Percentiles rank a stretch among this genome's conserved stretches.
Conservation (phyloP, 306 rosid genomes). For the Ormosia semicastrata region DNA sequence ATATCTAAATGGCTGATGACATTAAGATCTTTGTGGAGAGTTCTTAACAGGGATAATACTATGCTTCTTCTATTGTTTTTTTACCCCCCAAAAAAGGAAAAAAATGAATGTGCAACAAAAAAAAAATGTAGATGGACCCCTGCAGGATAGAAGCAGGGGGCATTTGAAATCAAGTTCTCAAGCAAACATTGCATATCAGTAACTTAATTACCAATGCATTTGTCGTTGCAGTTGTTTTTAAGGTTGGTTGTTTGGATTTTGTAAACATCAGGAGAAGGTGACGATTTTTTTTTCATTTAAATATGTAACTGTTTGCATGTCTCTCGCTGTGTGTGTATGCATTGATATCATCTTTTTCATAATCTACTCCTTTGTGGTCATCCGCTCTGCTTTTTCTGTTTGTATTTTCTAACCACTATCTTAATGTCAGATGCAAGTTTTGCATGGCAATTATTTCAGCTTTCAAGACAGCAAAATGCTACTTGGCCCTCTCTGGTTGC, state of each 20-base stretch:
- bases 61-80: background rate
- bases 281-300: background rate
- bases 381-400: background rate
- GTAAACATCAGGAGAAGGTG: background rate
- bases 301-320: background rate
- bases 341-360: background rate
- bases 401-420: slow-evolving; percentile 21
- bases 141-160: background rate
- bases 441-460: slow-evolving; percentile 43
- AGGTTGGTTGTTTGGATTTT: background rate
- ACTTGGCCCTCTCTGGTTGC: slow-evolving; percentile 29
- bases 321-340: background rate
- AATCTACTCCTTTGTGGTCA: background rate
- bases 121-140: background rate
- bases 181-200: background rate
- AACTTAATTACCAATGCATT: background rate
- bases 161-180: background rate
- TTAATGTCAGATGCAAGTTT: slow-evolving; percentile 49
- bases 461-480: slow-evolving; percentile 40
- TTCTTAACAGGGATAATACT: background rate
- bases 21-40: background rate
- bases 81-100: background rate
- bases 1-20: background rate
- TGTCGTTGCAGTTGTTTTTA: background rate
- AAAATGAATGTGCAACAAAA: background rate